Conservation (phyloP, 108 stramenopile genomes). For the Skeletonema grethae region DNA sequence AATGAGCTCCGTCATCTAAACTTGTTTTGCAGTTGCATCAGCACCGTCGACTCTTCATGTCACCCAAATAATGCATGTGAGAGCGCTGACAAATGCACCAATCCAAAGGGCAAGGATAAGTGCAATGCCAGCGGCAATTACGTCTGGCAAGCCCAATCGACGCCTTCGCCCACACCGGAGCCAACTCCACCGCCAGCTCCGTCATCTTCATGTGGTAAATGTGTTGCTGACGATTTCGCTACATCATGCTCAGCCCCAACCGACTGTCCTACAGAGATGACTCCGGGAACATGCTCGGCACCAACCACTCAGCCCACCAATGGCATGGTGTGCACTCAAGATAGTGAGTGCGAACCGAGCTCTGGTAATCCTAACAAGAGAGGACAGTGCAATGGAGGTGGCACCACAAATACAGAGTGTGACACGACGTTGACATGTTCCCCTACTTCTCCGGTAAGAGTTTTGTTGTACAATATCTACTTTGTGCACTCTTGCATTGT, state of each 20-base stretch:
- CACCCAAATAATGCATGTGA: neutral
- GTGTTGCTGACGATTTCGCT: neutral
- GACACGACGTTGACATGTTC: neutral
- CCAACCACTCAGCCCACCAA: neutral
- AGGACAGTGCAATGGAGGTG: neutral
- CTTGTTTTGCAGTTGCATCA: too few relatives aligned
- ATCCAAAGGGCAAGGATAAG: neutral
- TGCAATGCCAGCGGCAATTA: neutral
- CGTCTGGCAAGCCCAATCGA: neutral
- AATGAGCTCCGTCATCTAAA: too few relatives aligned
- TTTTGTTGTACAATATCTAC: neutral
- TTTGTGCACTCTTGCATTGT: too few relatives aligned
- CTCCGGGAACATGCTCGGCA: neutral
- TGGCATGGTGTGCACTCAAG: neutral
- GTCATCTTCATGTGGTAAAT: neutral
- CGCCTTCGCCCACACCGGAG: neutral
- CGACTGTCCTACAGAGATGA: neutral
- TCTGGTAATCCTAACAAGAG: neutral
- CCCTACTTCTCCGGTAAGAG: neutral
- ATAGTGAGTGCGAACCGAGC: neutral
- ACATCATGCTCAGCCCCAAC: neutral
- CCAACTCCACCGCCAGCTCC: neutral
- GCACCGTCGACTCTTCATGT: neutral
- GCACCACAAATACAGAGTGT: neutral
- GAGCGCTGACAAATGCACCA: neutral